Conservation (phyloP, 208 protist genomes). For the Lotmaria passim region DNA sequence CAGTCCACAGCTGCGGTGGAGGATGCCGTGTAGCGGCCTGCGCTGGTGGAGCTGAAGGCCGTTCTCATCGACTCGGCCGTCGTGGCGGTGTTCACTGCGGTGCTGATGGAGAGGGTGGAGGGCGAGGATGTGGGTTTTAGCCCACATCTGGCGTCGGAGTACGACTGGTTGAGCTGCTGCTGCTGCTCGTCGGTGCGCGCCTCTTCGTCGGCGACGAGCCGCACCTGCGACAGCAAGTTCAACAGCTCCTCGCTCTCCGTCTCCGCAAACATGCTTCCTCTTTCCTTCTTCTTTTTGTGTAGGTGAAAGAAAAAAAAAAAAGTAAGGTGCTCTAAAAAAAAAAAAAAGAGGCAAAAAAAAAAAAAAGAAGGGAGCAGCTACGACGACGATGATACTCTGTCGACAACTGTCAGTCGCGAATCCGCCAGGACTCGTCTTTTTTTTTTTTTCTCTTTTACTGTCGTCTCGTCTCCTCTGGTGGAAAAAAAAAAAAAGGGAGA, state of each 20-base stretch:
- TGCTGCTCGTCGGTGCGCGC: conserved; percentile 6
- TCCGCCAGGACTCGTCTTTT: no score
- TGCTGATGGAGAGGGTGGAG: neutral
- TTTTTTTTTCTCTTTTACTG: no score
- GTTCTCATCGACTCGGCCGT: neutral
- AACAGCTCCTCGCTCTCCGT: conserved; percentile 38
- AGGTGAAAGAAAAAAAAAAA: neutral
- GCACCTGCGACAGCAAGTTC: conserved; percentile 38
- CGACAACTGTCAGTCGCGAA: no score
- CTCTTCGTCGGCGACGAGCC: conserved; percentile 25
- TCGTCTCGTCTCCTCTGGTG: no score
- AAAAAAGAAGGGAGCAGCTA: neutral
- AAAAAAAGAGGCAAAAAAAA: neutral
- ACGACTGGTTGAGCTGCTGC: neutral
- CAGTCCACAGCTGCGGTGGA: conserved; percentile 28
- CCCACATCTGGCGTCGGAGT: neutral
- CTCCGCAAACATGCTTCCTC: conserved; percentile 32
- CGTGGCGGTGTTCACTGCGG: neutral
- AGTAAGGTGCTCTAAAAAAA: neutral
- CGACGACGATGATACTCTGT: no score
- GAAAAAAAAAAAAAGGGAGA: no score
- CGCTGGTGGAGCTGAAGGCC: conserved; percentile 4
- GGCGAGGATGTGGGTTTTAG: neutral
- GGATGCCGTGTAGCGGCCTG: conserved; percentile 28
- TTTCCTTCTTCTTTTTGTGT: neutral